Conservation (phyloP, 345 rosid genomes). For the Linum usitatissimum region DNA sequence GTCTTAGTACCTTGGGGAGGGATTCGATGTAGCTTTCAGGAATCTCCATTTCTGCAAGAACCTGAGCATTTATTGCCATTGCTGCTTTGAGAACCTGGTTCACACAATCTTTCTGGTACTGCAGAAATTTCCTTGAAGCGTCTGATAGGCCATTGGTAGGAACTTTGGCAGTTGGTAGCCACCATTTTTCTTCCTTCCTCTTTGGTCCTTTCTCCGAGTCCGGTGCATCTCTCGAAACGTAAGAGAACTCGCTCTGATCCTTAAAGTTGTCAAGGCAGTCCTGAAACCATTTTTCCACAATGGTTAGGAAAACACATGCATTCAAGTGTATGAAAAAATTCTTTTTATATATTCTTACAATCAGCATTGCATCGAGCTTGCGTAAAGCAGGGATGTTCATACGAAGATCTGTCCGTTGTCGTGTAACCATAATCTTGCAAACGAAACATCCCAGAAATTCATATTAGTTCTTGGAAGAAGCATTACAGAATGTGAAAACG, state of each 20-base stretch:
- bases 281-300: slow-evolving; percentile 17
- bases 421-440: slow-evolving; percentile 63
- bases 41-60: slow-evolving; percentile 72
- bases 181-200: slow-evolving; percentile 76
- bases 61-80: slow-evolving; percentile 90
- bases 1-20: slow-evolving; percentile 54
- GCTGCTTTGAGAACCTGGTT: slow-evolving; percentile 92
- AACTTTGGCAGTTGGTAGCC: slow-evolving; percentile 74
- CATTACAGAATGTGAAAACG: too few species aligned
- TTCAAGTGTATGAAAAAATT: too few species aligned
- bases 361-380: slow-evolving; percentile 89
- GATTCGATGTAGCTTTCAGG: slow-evolving; percentile 83
- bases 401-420: slow-evolving; percentile 74
- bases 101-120: slow-evolving; percentile 70
- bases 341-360: too few species aligned
- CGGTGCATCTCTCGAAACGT: slow-evolving; percentile 54
- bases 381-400: slow-evolving; percentile 89
- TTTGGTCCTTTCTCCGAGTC: slow-evolving; percentile 37
- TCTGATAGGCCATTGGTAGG: slow-evolving; percentile 73
- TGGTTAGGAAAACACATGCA: not conserved
- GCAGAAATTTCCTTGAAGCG: slow-evolving; percentile 52
- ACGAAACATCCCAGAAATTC: not conserved
- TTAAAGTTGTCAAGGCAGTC: slow-evolving; percentile 75
- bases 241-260: slow-evolving; percentile 56
- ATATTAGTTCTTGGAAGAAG: not conserved